Evolutionary conservation across 2,329 filamentous ascomycete species (phyloP).

Genomic region (Monosporascus cannonballus): DNA sequence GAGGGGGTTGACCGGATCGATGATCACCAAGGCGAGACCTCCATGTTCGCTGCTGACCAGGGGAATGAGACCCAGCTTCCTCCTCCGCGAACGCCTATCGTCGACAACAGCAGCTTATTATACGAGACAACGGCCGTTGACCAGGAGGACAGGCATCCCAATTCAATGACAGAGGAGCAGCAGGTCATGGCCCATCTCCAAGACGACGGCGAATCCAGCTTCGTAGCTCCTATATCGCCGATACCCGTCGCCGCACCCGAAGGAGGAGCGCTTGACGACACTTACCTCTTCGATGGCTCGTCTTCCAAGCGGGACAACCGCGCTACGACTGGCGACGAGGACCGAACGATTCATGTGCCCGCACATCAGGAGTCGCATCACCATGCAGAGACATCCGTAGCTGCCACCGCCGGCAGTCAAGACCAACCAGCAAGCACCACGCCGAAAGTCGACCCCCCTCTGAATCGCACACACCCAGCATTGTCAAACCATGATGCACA

Average conservation of each 20-base stretch:
- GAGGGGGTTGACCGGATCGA: neutral
- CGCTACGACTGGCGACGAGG: neutral
- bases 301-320: conserved; percentile 21
- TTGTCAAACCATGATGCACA: neutral
- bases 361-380: neutral
- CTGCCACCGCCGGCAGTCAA: neutral
- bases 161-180: conserved; percentile 45
- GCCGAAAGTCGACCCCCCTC: neutral
- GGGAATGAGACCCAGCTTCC: neutral
- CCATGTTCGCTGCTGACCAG: neutral
- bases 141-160: conserved; percentile 32
- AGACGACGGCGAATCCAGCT: conserved; percentile 63
- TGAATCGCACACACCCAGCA: neutral
- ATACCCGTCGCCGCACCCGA: conserved; percentile 37
- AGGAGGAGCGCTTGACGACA: conserved; percentile 47
- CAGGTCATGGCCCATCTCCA: conserved; percentile 51
- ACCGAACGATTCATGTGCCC: too few species aligned
- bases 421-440: neutral
- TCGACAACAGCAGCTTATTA: conserved; percentile 22
- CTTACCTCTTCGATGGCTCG: conserved; percentile 49
- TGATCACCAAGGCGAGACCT: neutral
- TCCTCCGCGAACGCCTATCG: conserved; percentile 1
- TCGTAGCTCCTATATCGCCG: conserved; percentile 52
- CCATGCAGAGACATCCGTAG: neutral
- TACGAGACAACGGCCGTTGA: conserved; percentile 22